phyloP scores from a whole-genome alignment of 2,329 filamentous ascomycete genomes.

The Neonectria magnoliae region DNA sequence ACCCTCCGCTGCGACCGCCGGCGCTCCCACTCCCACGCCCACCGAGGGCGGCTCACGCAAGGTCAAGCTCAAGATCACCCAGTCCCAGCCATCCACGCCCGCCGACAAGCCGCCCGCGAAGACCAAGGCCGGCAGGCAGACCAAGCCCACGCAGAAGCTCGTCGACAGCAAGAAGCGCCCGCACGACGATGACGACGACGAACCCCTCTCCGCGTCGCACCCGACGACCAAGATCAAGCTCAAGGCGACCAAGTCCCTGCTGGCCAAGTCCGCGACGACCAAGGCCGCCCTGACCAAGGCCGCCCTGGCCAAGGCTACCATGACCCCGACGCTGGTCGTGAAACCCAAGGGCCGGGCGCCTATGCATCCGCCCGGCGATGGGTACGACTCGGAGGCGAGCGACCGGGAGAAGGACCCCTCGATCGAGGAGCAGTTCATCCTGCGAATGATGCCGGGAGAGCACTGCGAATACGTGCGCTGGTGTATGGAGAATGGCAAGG shows the following conservation, averaged over 20 bases:
- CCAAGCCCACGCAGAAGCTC: slow-evolving; percentile 68
- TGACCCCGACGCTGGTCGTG: slow-evolving; percentile 55
- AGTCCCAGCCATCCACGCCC: slow-evolving; percentile 53
- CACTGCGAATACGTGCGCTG: slow-evolving; percentile 86
- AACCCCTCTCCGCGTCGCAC: slow-evolving; percentile 45
- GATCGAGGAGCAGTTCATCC: slow-evolving; percentile 88
- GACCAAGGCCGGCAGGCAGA: slow-evolving; percentile 68
- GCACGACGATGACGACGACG: slow-evolving; percentile 65
- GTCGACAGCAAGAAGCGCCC: slow-evolving; percentile 69
- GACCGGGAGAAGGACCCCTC: slow-evolving; percentile 88
- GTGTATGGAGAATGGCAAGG: slow-evolving; percentile 78
- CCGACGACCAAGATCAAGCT: slow-evolving; percentile 66
- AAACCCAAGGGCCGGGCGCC: slow-evolving; percentile 76
- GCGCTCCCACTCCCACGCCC: slow-evolving; percentile 35
- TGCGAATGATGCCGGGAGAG: slow-evolving; percentile 87
- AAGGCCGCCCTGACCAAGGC: slow-evolving; percentile 62
- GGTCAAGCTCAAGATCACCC: slow-evolving; percentile 55
- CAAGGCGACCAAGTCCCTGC: slow-evolving; percentile 50
- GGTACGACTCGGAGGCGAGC: slow-evolving; percentile 95
- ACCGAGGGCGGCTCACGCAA: slow-evolving; percentile 48
- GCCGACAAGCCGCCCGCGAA: slow-evolving; percentile 51
- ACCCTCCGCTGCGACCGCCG: slow-evolving; percentile 22
- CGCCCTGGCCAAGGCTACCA: slow-evolving; percentile 50
- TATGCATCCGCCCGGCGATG: slow-evolving; percentile 79
- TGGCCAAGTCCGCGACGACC: not conserved